phyloP scores from a whole-genome alignment of 2,329 filamentous ascomycete genomes.

The Rutstroemia sp. region DNA sequence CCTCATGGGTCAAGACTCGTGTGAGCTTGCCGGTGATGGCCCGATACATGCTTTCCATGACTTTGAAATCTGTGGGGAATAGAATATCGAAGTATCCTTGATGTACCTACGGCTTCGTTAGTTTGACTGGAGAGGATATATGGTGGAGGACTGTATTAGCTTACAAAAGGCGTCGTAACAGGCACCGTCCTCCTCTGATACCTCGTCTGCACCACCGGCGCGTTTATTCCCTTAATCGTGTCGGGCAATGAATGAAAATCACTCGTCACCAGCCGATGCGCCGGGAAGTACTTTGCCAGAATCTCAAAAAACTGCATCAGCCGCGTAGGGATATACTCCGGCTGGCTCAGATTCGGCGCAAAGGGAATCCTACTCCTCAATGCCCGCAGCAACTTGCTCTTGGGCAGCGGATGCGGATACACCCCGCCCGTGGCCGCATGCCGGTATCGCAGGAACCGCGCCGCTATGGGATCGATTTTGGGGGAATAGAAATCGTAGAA shows the following conservation, averaged over 20 bases:
- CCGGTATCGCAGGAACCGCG: constrained; percentile 77
- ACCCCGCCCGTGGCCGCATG: constrained; percentile 63
- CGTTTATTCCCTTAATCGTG: constrained; percentile 76
- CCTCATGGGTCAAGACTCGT: constrained; percentile 75
- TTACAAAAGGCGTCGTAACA: constrained; percentile 81
- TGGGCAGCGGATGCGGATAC: constrained; percentile 53
- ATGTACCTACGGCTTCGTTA: constrained; percentile 57
- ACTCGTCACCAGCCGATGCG: constrained; percentile 78
- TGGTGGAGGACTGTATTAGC: constrained; percentile 27
- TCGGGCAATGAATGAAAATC: constrained; percentile 87
- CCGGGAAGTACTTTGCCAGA: constrained; percentile 79
- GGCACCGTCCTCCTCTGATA: constrained; percentile 82
- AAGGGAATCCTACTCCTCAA: constrained; percentile 61
- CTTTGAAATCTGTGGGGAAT: constrained; percentile 90
- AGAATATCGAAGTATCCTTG: constrained; percentile 99
- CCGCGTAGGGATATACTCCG: constrained; percentile 90
- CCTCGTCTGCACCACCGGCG: constrained; percentile 91
- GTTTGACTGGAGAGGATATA: background rate
- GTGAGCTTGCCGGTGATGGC: constrained; percentile 90
- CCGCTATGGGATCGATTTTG: constrained; percentile 72
- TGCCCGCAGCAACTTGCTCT: constrained; percentile 47
- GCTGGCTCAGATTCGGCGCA: constrained; percentile 65
- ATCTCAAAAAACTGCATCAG: constrained; percentile 97
- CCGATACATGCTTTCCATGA: constrained; percentile 87
- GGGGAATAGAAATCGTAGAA: constrained; percentile 91